Percentiles rank a stretch among this genome's conserved stretches.
Conservation (phyloP, 2,329 filamentous ascomycete species). For the Penicillium hordei region DNA sequence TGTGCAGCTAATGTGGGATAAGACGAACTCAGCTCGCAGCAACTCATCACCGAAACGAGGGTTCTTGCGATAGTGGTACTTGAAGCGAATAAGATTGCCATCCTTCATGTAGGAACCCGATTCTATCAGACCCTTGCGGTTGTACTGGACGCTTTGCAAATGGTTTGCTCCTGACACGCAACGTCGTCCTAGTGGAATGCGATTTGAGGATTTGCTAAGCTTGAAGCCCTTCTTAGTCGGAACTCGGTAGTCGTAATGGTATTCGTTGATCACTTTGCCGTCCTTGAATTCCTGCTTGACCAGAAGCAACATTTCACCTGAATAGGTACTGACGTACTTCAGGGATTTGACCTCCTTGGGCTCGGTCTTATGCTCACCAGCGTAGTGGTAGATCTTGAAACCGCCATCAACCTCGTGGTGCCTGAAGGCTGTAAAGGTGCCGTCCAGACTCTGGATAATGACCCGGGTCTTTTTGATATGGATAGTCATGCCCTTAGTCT, state of each 20-base stretch:
- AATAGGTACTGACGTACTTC: slow-evolving; percentile 51
- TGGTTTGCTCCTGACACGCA: slow-evolving; percentile 50
- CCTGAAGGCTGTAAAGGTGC: slow-evolving; percentile 53
- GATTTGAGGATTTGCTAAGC: slow-evolving; percentile 29
- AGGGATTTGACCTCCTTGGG: slow-evolving; percentile 46
- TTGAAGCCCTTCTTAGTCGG: slow-evolving; percentile 29
- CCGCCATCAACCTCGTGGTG: slow-evolving; percentile 38
- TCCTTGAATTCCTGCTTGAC: slow-evolving; percentile 49
- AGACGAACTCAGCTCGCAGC: slow-evolving; percentile 55
- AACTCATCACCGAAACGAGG: slow-evolving; percentile 56
- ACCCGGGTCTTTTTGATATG: slow-evolving; percentile 49
- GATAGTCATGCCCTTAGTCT: slow-evolving; percentile 52
- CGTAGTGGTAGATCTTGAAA: slow-evolving; percentile 45
- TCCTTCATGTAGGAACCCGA: slow-evolving; percentile 56
- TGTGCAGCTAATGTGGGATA: slow-evolving; percentile 55
- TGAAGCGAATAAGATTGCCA: slow-evolving; percentile 54
- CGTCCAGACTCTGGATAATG: slow-evolving; percentile 50
- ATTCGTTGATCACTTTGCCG: slow-evolving; percentile 47
- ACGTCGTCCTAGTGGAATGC: slow-evolving; percentile 47
- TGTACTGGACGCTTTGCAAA: slow-evolving; percentile 53
- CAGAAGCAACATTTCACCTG: slow-evolving; percentile 47
- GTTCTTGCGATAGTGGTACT: slow-evolving; percentile 56
- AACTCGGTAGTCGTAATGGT: slow-evolving; percentile 49
- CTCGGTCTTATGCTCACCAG: slow-evolving; percentile 46
- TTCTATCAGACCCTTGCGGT: slow-evolving; percentile 54